Conservation (phyloP, 2,329 filamentous ascomycete genomes). For the Leptographium procerum region DNA sequence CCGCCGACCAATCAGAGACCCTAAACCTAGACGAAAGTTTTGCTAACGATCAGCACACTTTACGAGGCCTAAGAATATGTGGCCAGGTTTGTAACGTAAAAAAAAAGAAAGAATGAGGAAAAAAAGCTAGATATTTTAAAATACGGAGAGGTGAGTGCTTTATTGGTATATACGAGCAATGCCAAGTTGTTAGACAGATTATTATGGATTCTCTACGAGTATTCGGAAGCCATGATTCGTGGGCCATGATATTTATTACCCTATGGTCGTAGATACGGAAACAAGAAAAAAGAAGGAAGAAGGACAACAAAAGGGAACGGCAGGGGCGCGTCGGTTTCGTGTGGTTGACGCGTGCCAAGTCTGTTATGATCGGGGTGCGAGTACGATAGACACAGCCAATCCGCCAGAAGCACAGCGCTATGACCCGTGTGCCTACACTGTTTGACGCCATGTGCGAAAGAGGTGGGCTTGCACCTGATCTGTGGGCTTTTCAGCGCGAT, state of each 20-base stretch:
- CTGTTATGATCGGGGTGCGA: constrained; percentile 6
- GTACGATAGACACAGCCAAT: constrained; percentile 8
- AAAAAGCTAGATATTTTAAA: too few species aligned
- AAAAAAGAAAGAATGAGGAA: too few species aligned
- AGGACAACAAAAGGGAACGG: not conserved
- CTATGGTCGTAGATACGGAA: not conserved
- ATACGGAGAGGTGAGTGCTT: too few species aligned
- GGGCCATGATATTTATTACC: not conserved
- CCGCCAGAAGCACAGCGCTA: not conserved
- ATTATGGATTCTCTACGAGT: too few species aligned
- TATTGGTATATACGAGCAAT: too few species aligned
- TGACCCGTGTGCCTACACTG: not conserved
- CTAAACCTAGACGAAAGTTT: too few species aligned
- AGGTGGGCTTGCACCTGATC: not conserved
- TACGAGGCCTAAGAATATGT: too few species aligned
- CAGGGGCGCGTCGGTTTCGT: constrained; percentile 14
- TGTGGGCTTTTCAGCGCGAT: not conserved
- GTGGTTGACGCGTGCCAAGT: constrained; percentile 9
- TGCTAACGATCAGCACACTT: too few species aligned
- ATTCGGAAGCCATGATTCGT: not conserved
- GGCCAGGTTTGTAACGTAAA: too few species aligned
- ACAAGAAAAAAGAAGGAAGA: not conserved
- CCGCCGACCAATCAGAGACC: too few species aligned
- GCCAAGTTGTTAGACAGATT: not conserved
- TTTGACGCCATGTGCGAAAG: not conserved